phyloP scores from a whole-genome alignment of 2,329 filamentous ascomycete species.

The Stachybotrys echinatus region DNA sequence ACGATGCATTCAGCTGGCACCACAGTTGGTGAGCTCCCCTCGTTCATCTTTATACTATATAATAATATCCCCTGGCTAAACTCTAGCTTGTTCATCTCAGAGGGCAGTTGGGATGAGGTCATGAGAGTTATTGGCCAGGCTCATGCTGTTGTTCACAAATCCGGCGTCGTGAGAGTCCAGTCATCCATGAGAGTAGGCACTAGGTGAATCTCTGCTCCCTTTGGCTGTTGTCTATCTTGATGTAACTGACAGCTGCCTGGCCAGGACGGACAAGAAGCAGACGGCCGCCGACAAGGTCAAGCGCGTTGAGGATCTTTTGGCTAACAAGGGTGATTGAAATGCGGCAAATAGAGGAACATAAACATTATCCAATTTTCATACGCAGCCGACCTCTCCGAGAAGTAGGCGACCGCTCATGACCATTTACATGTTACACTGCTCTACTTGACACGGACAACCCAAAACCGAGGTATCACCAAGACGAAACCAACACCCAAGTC shows the following conservation, averaged over 20 bases:
- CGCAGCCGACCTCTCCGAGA: background rate
- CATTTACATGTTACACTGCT: background rate
- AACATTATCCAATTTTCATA: constrained; percentile 2
- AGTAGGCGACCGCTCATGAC: no score
- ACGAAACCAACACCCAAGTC: no score
- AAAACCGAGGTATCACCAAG: no score
- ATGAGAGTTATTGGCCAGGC: constrained; percentile 83
- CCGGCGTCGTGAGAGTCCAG: constrained; percentile 79
- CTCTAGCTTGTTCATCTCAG: constrained; percentile 37
- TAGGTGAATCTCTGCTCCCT: constrained; percentile 41
- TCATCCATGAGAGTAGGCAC: constrained; percentile 82
- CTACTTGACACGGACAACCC: background rate
- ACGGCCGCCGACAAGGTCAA: constrained; percentile 75
- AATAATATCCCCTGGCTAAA: background rate
- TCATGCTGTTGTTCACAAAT: constrained; percentile 69
- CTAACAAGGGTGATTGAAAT: constrained; percentile 11
- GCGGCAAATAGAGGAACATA: background rate
- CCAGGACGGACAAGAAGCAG: constrained; percentile 80
- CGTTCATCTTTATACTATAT: background rate
- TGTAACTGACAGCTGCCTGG: background rate
- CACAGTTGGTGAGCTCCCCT: constrained; percentile 66
- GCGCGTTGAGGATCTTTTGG: constrained; percentile 48
- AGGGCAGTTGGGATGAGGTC: constrained; percentile 87
- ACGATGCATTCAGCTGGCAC: constrained; percentile 93
- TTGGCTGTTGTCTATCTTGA: background rate